phyloP scores from a whole-genome alignment of 345 rosid genomes.

The Gynandropsis gynandra region DNA sequence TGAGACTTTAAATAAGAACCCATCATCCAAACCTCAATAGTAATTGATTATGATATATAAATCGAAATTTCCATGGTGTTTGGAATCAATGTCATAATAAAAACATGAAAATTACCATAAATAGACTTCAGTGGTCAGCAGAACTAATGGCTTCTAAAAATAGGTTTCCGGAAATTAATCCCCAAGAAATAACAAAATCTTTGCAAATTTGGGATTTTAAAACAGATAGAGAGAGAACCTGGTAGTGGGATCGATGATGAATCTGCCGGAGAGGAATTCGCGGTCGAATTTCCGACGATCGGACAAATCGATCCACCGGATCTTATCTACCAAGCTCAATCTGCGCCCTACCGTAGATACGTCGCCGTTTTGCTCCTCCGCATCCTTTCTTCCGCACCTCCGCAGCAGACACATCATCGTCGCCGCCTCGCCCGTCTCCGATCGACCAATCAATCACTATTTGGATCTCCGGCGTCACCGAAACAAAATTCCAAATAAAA shows the following conservation, averaged over 20 bases:
- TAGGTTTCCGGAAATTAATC: background rate
- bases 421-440: too few species aligned
- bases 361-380: constrained; percentile 38
- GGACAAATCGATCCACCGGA: constrained; percentile 32
- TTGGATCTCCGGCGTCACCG: background rate
- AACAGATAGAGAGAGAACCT: constrained; percentile 34
- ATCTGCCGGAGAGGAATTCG: constrained; percentile 31
- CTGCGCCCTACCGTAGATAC: constrained; percentile 39
- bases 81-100: background rate
- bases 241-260: constrained; percentile 54
- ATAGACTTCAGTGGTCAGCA: background rate
- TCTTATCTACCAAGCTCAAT: constrained; percentile 38
- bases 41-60: background rate
- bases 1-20: too few species aligned
- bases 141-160: too few species aligned
- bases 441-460: constrained; percentile 4
- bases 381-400: constrained; percentile 29
- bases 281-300: constrained; percentile 33
- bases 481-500: background rate
- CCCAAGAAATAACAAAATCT: background rate
- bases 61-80: background rate
- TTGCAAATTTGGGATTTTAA: background rate
- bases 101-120: background rate
- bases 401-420: constrained; percentile 17
- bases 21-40: too few species aligned